Evolutionary conservation across 139 green algal species (phyloP), one percentile per base, ranked within the genome.

Genomic region (Deuterostichococcus epilithicus): DNA sequence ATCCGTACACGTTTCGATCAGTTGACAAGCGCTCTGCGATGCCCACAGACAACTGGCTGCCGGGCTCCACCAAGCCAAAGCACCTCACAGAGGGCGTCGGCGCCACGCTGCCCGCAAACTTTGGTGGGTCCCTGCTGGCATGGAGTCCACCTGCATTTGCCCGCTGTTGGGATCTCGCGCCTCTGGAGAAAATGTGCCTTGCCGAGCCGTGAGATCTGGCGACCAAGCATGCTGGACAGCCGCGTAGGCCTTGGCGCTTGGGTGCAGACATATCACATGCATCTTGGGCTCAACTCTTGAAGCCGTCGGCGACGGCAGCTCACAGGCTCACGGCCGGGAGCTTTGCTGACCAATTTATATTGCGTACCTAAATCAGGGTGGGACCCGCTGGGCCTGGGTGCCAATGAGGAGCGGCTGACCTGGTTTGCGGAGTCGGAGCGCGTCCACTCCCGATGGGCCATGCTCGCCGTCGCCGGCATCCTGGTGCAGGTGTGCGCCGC

Each of bases 401-500:
- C 83, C 33, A 82, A 93, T 73, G 83, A 91, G 83, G 78, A 76
- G 32, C 60, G 52, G 45, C 81, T 87, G 33, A 59, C 34, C 0
- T 85, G 74, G 76, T 80, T 77, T 34, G 78, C 74, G 4, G 76
- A 84, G 75, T 23, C 8, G 23, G 28, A 47, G 67, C n/a, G 37
- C 28, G 86, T 94, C 80, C 93, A 98, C 84, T 72, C 72, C 38
- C 90, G 94, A 75, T 98, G 92, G 92, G 94, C 94, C 37, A 98
- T 98, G 94, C 82, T 95, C 13, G 94, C 83, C 36, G 91, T 94
- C 37, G 93, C 93, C 8, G 94, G 94, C 65, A 93, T 97, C 80
- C 81, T 98, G 28, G 86, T 78, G 25, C 92, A 94, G 81, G 91
- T 93, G 70, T 69, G 86, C 1, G 30, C 78, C 23, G 72, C 44